Evolutionary conservation across 2,329 filamentous ascomycete species (phyloP), one percentile per base, ranked within the genome.

Genomic region (Scedosporium boydii): DNA sequence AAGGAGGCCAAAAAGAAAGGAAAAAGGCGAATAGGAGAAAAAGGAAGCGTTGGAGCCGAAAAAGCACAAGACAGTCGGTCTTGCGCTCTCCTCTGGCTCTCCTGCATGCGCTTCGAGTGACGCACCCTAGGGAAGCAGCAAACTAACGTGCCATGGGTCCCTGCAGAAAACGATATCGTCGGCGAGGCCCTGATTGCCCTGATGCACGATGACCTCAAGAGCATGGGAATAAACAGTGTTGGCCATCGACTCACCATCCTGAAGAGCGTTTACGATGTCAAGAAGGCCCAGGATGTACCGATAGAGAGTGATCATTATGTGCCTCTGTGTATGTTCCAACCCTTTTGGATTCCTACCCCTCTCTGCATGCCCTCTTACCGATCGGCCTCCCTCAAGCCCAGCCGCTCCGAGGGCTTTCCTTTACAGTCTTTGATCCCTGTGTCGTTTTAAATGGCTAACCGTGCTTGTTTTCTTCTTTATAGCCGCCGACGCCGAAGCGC

Each of bases 201-300:
- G 66, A 88, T 90, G 66, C 95, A 98, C 72, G 90, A 96, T 63
- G 93, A 98, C 72, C 80, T 99, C 69, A 96, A 96, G 76, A 91
- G 96, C 72, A 93, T 98, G 87, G 93, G 93, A 58, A 90, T 99
- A 66, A 80, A 82, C 66, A 98, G 93, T 76, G 91, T 97, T 58
- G 95, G 95, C 48, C 95, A 99, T 77, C 88, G 95, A 64, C 81
- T 99, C 69, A 96, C 92, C 23, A 96, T 99, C 63, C 82, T 99
- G 63, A 98, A 97, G 78, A 93, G 87, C 69, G 92, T 98, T 62
- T 98, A 97, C 77, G 93, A 98, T 71, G 88, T 95, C 71, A 99
- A 99, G 78, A 88, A 93, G 73, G 91, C 91, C 66, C 93, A 97
- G 71, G 92, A 96, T 69, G 85, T 98, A 64, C 89, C 91, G 16